Percentiles rank a stretch among this genome's conserved stretches.
Conservation (phyloP, 108 stramenopile genomes). For the Fistulifera pelliculosa region DNA sequence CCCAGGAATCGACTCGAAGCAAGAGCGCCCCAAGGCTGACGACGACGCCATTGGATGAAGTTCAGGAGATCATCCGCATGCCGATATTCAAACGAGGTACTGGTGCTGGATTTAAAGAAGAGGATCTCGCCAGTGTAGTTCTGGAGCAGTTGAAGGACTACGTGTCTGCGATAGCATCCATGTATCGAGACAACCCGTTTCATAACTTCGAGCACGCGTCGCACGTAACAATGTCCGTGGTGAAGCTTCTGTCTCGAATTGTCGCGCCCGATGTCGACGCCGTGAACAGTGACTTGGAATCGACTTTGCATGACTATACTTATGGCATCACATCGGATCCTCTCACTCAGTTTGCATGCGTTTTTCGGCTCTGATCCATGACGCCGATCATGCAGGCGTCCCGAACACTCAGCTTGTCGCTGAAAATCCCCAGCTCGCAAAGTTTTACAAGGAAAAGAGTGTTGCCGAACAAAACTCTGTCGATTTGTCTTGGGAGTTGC, state of each 20-base stretch:
- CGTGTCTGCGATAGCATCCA: constrained; percentile 15
- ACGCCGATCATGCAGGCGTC: background rate
- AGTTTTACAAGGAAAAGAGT: background rate
- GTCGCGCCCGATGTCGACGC: background rate
- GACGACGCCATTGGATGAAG: constrained; percentile 10
- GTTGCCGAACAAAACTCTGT: constrained; percentile 1
- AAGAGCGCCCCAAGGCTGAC: background rate
- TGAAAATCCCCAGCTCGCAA: constrained; percentile 1
- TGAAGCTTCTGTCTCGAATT: background rate
- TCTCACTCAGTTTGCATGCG: background rate
- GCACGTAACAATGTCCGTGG: background rate
- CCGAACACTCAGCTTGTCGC: background rate
- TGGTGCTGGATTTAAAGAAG: background rate
- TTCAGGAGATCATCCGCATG: constrained; percentile 12
- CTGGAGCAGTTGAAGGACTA: constrained; percentile 12
- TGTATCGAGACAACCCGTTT: constrained; percentile 41
- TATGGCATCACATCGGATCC: constrained; percentile 1
- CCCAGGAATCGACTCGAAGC: background rate
- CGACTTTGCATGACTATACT: background rate
- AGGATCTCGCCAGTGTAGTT: constrained; percentile 8
- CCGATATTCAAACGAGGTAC: background rate
- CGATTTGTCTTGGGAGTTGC: background rate
- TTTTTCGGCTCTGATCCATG: background rate
- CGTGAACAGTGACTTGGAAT: too few relatives aligned
- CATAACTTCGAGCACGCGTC: constrained; percentile 51